Base-by-base conservation (phyloP, 441 rosid genomes). In the California macrophylla region DNA sequence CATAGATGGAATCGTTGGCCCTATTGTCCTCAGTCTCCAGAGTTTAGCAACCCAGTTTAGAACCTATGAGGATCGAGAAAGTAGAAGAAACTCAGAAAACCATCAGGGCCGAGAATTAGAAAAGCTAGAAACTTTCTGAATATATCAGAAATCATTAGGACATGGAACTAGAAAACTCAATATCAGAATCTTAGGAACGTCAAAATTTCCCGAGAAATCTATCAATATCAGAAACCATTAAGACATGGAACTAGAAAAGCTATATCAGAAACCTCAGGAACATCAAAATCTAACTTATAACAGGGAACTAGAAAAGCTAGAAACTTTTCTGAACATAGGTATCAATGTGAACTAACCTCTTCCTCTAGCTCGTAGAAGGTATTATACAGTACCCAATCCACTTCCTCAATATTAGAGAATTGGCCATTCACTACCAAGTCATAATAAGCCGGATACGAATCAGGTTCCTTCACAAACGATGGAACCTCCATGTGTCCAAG, bases 1-100 rank as follows among this genome's bases (percentile, higher is more conserved):
- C 60, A 52, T 52, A 16, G 60, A 52, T 52, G 60, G 60, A 52
- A 52, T 16, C 24, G 9, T 52, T 52, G 60, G 60, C 60, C 60
- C 60, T 18, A 52, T 20, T 2, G 60, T 52, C 60, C 60, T 52
- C 23, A 52, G 7, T 20, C 60, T 52, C 60, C 60, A 52, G 60
- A 16, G 60, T 16, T 52, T 52, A 52, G 60, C 60, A 18, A 52
- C 60, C 60, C 60, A 52, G 23, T 52, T 9, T 16, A 52, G 8
- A 18, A 52, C 60, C 60, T 52, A 52, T 16, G 50, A 40, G 4
- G 16, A 40, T 40, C 24, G 9, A 52, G 60, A 52, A 52, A 52
- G 23, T 20, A 52, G 24, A 52, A 40, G 50, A 52, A 52, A 10
- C 50, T 0, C 13, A 1, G 13, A 15, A 42, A 42, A 52, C 60